Conservation (phyloP, 225 moss, liverwort and hornwort species). For the Thuidium tamariscinum region DNA sequence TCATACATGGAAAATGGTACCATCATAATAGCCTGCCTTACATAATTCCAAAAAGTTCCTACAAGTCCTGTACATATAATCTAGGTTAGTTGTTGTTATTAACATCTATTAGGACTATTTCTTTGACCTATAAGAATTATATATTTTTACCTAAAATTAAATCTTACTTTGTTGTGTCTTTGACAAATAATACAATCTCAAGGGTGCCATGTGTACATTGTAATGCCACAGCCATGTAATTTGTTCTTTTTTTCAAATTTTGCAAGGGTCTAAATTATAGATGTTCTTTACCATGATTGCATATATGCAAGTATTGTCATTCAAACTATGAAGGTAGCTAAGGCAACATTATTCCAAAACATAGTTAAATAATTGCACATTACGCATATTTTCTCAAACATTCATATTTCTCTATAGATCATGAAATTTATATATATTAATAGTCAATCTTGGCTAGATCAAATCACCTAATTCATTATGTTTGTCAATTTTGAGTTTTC, state of each 20-base stretch:
- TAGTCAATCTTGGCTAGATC: rapidly evolving
- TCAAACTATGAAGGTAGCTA: not conserved
- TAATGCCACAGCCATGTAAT: constrained; percentile 54
- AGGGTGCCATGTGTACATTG: constrained; percentile 75
- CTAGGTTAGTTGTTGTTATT: not conserved
- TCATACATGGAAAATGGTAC: constrained; percentile 79
- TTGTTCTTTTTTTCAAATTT: not conserved
- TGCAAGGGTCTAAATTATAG: not conserved
- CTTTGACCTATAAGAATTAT: not conserved
- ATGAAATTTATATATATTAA: not conserved
- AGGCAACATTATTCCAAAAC: not conserved
- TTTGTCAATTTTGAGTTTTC: not conserved
- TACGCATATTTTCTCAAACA: rapidly evolving
- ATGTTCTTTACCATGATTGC: not conserved
- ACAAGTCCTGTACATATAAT: constrained; percentile 39
- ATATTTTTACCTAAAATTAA: not conserved
- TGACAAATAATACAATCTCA: constrained; percentile 59
- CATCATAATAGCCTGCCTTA: constrained; percentile 91
- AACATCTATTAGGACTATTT: not conserved
- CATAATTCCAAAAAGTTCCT: constrained; percentile 82
- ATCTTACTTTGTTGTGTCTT: constrained; percentile 51
- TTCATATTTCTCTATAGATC: too few relatives aligned
- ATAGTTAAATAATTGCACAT: too few relatives aligned
- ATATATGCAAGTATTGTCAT: not conserved
- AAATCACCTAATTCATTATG: not conserved